These are phyloP conservation scores for Amylostereum areolatum DNA, from an alignment of 1,284 basidiomycete genomes.

Conservation along the genomic window DNA sequence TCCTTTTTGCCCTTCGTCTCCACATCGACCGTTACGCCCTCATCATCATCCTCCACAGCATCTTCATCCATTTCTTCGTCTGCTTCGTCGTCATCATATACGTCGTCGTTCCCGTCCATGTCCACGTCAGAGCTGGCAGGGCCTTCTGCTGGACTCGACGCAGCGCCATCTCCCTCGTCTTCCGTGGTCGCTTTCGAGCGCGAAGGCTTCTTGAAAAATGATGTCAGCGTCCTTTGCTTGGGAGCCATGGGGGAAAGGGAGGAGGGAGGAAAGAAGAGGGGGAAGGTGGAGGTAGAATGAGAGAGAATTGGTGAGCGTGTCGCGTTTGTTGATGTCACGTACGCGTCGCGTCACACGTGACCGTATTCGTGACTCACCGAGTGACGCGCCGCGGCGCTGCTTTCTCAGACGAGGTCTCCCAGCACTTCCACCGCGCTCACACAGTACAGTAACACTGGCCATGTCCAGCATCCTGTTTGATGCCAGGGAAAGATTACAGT, in stretches of 20 bases:
- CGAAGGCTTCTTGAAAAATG: conserved; percentile 42
- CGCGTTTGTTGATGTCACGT: background rate
- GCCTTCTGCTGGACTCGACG: background rate
- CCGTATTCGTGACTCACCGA: background rate
- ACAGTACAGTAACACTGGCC: background rate
- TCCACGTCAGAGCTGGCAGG: conserved; percentile 6
- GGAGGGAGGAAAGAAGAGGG: conserved; percentile 4
- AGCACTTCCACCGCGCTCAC: background rate
- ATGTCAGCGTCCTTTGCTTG: conserved; percentile 36
- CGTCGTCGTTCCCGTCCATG: conserved; percentile 12
- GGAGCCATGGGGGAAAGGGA: conserved; percentile 33
- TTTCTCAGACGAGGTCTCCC: background rate
- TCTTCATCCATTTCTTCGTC: conserved; percentile 6
- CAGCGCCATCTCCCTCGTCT: conserved; percentile 12
- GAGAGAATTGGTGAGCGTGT: conserved; percentile 5
- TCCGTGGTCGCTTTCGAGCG: conserved; percentile 13
- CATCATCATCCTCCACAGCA: conserved; percentile 26
- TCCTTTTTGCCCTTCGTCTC: conserved; percentile 10
- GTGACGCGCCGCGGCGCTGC: no score
- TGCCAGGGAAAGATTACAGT: conserved; percentile 7
- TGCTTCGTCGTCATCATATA: conserved; percentile 12
- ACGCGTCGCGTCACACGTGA: background rate
- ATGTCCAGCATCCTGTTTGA: background rate
- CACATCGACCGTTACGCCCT: conserved; percentile 6
- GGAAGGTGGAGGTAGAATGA: conserved; percentile 4